Evolutionary conservation across 1,139 yeast species (phyloP), one percentile per base, ranked within the genome.

Genomic region (Taphrina communis): DNA sequence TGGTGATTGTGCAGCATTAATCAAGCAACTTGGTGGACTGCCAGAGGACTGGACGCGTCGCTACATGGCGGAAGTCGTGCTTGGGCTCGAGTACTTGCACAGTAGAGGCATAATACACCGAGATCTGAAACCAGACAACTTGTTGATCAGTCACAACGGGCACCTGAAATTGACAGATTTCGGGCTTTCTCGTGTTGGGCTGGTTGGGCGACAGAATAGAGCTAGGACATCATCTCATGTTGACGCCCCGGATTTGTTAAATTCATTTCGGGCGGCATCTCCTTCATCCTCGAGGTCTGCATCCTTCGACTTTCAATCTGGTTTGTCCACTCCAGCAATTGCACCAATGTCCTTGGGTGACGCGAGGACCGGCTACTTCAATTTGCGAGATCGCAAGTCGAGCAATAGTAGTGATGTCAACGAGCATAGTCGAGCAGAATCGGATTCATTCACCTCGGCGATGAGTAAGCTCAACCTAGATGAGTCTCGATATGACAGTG

Each of bases 161-260:
- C 99, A 94, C 79, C 79, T 94, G 73, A 95, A 94, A 77, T 80
- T 95, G 72, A 93, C 97, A 0, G 99, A 95, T 79, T 95, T 95
- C 80, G 99, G 99, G 0, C 82, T 95, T 63, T 90, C 97, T 5
- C 82, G 97, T 76, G 87, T 92, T 82, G 98, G 98, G 35, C 84
- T 93, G 61, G 86, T 91, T 50, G 90, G 93, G 51, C 86, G 98
- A 77, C 97, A 91, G 76, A 82, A 82, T 57, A 76, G 77, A 44
- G 83, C 83, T 53, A 46, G 67, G 19, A 63, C 67, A 6, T 73
- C 86, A 6, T 57, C 68, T 9, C 58, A 50, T 21, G 48, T 58
- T 7, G 63, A 69, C 38, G 63, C 52, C 11, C 62, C 71, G 5
- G 69, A 69, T 46, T 51, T 65, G 17, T 53, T 61, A 35, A 66